A percentile compares a stretch with the other conserved stretches of the same genome.
phyloP scores from a whole-genome alignment of 805 yeast genomes.

The Blastobotrys peoriensis region DNA sequence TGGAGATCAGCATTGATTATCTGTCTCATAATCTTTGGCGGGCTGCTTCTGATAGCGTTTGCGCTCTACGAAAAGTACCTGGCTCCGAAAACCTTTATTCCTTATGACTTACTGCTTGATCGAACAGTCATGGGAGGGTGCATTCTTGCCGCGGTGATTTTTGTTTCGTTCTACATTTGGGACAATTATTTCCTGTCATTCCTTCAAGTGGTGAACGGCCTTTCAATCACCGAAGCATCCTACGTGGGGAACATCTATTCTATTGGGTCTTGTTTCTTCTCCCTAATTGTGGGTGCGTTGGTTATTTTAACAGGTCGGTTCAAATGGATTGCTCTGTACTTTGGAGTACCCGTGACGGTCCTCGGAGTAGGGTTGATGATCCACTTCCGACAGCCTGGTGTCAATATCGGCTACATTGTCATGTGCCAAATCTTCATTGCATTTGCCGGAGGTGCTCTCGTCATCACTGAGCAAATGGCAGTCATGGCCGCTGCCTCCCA shows the following conservation, averaged over 20 bases:
- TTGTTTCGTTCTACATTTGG: constrained; percentile 51
- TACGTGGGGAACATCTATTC: constrained; percentile 15
- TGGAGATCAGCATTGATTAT: constrained; percentile 32
- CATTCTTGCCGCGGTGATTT: constrained; percentile 41
- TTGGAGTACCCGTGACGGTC: constrained; percentile 51
- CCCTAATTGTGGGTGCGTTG: constrained; percentile 41
- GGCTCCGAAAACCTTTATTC: constrained; percentile 54
- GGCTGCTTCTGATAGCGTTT: constrained; percentile 42
- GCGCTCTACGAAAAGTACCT: constrained; percentile 46
- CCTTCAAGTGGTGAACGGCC: constrained; percentile 51
- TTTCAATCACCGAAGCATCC: constrained; percentile 50
- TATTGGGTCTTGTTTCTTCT: constrained; percentile 35
- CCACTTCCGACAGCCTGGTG: constrained; percentile 43
- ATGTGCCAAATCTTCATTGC: constrained; percentile 57
- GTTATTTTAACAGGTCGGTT: constrained; percentile 46
- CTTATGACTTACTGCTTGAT: constrained; percentile 47
- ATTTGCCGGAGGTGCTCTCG: constrained; percentile 59
- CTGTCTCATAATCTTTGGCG: constrained; percentile 40
- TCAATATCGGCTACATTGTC: constrained; percentile 46
- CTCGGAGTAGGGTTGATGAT: constrained; percentile 50
- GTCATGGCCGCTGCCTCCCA: constrained; percentile 48
- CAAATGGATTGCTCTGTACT: constrained; percentile 33
- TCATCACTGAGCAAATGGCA: constrained; percentile 49
- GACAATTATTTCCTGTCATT: constrained; percentile 55
- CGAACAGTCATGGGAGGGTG: constrained; percentile 61